phyloP scores from a whole-genome alignment of 192 early-diverging fungal species.

The Umbelopsis isabellina region DNA sequence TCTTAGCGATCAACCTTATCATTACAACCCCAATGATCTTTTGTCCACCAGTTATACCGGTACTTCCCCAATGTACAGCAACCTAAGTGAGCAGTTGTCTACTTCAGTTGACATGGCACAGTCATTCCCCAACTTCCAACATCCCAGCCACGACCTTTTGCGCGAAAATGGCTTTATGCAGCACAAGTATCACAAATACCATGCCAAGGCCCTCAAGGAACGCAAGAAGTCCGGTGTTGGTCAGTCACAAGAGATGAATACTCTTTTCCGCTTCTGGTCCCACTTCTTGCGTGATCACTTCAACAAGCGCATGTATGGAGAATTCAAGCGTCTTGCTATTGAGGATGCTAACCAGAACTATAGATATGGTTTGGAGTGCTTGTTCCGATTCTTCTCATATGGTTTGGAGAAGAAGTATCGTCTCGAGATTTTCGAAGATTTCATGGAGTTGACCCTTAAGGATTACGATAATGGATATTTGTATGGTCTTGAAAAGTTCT shows the following conservation, averaged over 20 bases:
- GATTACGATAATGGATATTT: slow-evolving; percentile 77
- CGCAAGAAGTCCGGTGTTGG: slow-evolving; percentile 89
- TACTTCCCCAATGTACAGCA: slow-evolving; percentile 29
- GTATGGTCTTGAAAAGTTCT: slow-evolving; percentile 96
- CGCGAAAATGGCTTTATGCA: slow-evolving; percentile 98
- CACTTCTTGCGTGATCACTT: slow-evolving; percentile 97
- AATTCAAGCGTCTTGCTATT: slow-evolving; percentile 89
- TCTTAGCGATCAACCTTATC: slow-evolving; percentile 71
- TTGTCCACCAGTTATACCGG: slow-evolving; percentile 48
- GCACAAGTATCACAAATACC: slow-evolving; percentile 96
- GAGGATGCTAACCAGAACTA: slow-evolving; percentile 87
- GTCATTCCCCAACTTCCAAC: slow-evolving; percentile 68
- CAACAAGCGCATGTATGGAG: slow-evolving; percentile 90
- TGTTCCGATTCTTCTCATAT: slow-evolving; percentile 98
- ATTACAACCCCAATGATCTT: slow-evolving; percentile 54
- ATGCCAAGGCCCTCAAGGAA: slow-evolving; percentile 90
- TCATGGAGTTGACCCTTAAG: slow-evolving; percentile 78
- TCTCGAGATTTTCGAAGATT: slow-evolving; percentile 84
- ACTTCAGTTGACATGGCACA: slow-evolving; percentile 59
- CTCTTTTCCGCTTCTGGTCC: slow-evolving; percentile 93
- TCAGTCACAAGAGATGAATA: slow-evolving; percentile 97
- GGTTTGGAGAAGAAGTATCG: slow-evolving; percentile 91
- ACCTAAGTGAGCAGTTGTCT: slow-evolving; percentile 31
- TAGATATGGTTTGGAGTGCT: slow-evolving; percentile 92
- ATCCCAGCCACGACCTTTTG: slow-evolving; percentile 91